These are phyloP conservation scores for Coniferiporia weirii DNA, from an alignment of 1,284 basidiomycete species.

Conservation along the genomic window DNA sequence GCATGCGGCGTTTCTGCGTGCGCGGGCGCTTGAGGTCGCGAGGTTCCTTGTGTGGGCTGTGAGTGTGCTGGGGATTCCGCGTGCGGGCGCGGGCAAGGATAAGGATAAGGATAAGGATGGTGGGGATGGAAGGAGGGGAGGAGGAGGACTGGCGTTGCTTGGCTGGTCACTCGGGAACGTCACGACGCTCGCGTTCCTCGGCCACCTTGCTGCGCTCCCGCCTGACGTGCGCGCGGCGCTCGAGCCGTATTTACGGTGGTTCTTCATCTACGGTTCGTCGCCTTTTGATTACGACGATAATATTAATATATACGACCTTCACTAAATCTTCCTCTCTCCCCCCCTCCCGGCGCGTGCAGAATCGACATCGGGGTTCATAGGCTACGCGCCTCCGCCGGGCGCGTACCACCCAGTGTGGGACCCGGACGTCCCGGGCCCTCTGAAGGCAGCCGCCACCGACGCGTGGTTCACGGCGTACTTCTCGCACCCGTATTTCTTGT, in stretches of 20 bases:
- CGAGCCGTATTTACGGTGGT: conserved; percentile 4
- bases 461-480: conserved; percentile 8
- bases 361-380: not conserved
- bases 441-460: not conserved
- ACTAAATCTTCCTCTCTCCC: too few species aligned
- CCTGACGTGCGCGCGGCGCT: not conserved
- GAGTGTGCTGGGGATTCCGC: conserved; percentile 10
- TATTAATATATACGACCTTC: too few species aligned
- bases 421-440: not conserved
- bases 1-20: conserved; percentile 14
- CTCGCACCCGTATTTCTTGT: conserved; percentile 2
- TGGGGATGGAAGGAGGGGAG: not conserved
- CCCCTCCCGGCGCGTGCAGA: too few species aligned
- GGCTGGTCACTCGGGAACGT: conserved; percentile 18
- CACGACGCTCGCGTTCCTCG: conserved; percentile 11
- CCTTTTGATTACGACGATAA: not conserved
- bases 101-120: not conserved
- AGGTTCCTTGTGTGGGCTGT: conserved; percentile 18
- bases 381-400: conserved; percentile 1
- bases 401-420: conserved; percentile 14
- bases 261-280: conserved; percentile 13
- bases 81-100: not conserved
- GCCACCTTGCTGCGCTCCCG: not conserved
- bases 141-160: conserved; percentile 12
- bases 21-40: conserved; percentile 17